Percentiles rank a stretch among this genome's conserved stretches.
Conservation (phyloP, 1,284 basidiomycete species). For the Cutaneotrichosporon daszewskae region DNA sequence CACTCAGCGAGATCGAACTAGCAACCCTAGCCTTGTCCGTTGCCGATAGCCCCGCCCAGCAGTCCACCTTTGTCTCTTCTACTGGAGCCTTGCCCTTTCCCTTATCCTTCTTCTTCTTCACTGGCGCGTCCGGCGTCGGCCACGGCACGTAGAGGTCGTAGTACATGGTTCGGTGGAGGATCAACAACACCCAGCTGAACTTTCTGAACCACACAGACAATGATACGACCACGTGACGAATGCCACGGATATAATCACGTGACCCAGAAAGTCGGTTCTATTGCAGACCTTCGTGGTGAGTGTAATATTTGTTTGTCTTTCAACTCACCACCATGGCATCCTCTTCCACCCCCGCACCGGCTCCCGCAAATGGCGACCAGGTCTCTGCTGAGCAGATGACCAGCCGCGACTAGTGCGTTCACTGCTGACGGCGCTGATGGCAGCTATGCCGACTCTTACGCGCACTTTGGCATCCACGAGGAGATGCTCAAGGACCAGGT, state of each 20-base stretch:
- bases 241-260: no score
- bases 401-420: slow-evolving; percentile 43
- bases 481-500: slow-evolving; percentile 99
- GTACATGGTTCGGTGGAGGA: no score
- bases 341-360: no score
- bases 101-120: slow-evolving; percentile 29
- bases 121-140: slow-evolving; percentile 21
- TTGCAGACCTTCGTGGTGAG: no score
- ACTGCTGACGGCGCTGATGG: slow-evolving; percentile 28
- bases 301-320: no score
- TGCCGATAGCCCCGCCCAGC: slow-evolving; percentile 35
- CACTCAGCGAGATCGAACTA: slow-evolving; percentile 28
- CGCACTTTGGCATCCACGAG: slow-evolving; percentile 73
- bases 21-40: slow-evolving; percentile 34
- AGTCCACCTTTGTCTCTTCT: slow-evolving; percentile 9
- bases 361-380: no score
- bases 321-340: no score
- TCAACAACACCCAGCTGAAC: no score
- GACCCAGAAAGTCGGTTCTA: no score
- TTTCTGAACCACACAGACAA: no score
- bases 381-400: slow-evolving; percentile 43
- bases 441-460: slow-evolving; percentile 90
- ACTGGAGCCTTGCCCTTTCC: slow-evolving; percentile 31
- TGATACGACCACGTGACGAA: no score
- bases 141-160: slow-evolving; percentile 46